phyloP scores from a whole-genome alignment of 176 grass and related monocot genomes.

The Metroxylon sagu region DNA sequence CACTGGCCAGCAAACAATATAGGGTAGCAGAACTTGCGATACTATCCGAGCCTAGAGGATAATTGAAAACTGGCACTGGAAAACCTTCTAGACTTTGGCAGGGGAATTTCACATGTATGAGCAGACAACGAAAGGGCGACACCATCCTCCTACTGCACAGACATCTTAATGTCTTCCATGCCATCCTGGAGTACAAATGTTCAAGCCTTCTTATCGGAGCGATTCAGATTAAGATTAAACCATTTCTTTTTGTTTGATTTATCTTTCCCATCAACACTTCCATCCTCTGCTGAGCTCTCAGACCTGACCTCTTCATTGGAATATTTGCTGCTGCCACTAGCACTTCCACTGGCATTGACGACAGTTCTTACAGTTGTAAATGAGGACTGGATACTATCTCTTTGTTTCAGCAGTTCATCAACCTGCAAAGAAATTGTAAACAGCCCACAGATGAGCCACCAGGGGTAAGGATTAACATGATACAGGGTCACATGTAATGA shows the following conservation, averaged over 20 bases:
- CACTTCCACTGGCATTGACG: slow-evolving; percentile 33
- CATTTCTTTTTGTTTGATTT: slow-evolving; percentile 88
- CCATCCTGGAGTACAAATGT: neutral
- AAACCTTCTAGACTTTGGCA: too few species aligned
- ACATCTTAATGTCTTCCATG: too few species aligned
- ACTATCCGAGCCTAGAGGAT: too few species aligned
- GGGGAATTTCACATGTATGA: too few species aligned
- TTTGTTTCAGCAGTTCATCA: slow-evolving; percentile 83
- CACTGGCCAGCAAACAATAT: too few species aligned
- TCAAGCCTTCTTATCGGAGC: slow-evolving; percentile 60
- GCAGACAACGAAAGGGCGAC: too few species aligned
- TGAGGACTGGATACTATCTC: slow-evolving; percentile 72
- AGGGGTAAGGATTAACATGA: too few species aligned
- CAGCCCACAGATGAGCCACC: neutral
- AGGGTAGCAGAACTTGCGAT: too few species aligned
- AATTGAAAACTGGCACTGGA: too few species aligned
- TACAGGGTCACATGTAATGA: too few species aligned
- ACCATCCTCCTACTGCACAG: too few species aligned
- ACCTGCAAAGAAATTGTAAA: slow-evolving; percentile 41
- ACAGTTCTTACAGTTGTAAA: slow-evolving; percentile 70
- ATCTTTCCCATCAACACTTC: slow-evolving; percentile 61
- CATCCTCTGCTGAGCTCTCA: slow-evolving; percentile 41
- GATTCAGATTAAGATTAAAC: slow-evolving; percentile 88
- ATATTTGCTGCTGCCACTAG: slow-evolving; percentile 45
- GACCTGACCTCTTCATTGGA: slow-evolving; percentile 33